Percentiles rank a stretch among this genome's conserved stretches.
These are phyloP conservation scores for Echinochloa phyllopogon DNA, from an alignment of 176 grass and related monocot species.

Conservation along the genomic window DNA sequence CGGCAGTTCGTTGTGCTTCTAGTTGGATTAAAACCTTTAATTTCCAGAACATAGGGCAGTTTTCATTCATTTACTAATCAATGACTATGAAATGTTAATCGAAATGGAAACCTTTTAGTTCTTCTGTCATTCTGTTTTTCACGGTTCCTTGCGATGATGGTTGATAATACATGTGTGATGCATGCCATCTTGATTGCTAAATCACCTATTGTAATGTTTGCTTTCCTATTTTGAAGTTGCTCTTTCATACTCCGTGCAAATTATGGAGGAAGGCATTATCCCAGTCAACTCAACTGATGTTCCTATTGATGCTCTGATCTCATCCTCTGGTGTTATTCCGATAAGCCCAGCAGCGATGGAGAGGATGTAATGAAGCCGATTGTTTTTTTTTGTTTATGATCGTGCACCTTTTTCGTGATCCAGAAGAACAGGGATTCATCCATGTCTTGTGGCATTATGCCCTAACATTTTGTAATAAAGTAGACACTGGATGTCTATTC, in stretches of 20 bases:
- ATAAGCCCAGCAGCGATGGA: constrained; percentile 64
- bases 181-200: neutral
- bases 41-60: neutral
- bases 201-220: neutral
- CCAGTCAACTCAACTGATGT: constrained; percentile 71
- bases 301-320: constrained; percentile 76
- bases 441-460: neutral
- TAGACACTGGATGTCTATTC: neutral
- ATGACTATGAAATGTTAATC: neutral
- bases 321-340: constrained; percentile 66
- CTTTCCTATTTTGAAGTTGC: constrained; percentile 62
- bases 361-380: constrained; percentile 43
- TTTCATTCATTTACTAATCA: constrained; percentile 13
- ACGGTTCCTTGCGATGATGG: neutral
- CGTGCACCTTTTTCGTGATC: neutral
- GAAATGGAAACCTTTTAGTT: neutral
- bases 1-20: constrained; percentile 20
- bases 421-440: neutral
- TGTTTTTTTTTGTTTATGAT: neutral
- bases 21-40: neutral
- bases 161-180: neutral
- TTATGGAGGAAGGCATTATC: constrained; percentile 69
- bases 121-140: neutral
- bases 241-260: constrained; percentile 87
- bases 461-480: constrained; percentile 6